These are phyloP conservation scores for Catenaria anguillulae DNA, from an alignment of 371 early-diverging fungal species.

Conservation along the genomic window DNA sequence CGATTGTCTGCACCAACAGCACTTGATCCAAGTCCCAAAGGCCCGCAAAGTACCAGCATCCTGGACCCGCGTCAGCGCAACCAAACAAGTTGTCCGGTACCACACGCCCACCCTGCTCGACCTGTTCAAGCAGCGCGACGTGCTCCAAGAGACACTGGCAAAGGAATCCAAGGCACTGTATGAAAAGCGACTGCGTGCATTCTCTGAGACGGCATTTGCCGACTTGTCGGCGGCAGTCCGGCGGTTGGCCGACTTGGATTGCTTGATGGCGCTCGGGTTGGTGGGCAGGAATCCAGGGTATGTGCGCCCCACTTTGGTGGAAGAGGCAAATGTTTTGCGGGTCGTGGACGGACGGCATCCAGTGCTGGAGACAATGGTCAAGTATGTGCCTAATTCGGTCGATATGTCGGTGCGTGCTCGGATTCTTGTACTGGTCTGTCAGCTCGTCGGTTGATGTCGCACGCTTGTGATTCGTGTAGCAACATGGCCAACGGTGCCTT, in stretches of 20 bases:
- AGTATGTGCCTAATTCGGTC: not conserved
- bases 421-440: too few species aligned
- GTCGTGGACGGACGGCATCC: slow-evolving; percentile 46
- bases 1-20: too few species aligned
- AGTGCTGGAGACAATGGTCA: slow-evolving; percentile 28
- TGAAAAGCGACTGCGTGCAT: not conserved
- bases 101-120: slow-evolving; percentile 38
- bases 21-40: slow-evolving; percentile 48
- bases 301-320: slow-evolving; percentile 43
- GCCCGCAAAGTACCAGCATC: slow-evolving; percentile 55
- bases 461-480: not conserved
- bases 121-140: slow-evolving; percentile 4
- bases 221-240: slow-evolving; percentile 13
- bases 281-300: slow-evolving; percentile 52
- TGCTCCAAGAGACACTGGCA: not conserved
- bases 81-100: slow-evolving; percentile 69
- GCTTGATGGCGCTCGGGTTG: slow-evolving; percentile 49
- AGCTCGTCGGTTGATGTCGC: too few species aligned
- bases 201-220: not conserved
- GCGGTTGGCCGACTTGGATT: slow-evolving; percentile 52
- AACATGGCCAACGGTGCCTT: not conserved
- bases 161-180: not conserved
- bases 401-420: too few species aligned
- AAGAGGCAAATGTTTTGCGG: slow-evolving; percentile 23
- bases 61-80: slow-evolving; percentile 66